Percentiles rank a stretch among this genome's conserved stretches.
Conservation (phyloP, 495 filamentous ascomycete genomes). For the Penicillium lividum region DNA sequence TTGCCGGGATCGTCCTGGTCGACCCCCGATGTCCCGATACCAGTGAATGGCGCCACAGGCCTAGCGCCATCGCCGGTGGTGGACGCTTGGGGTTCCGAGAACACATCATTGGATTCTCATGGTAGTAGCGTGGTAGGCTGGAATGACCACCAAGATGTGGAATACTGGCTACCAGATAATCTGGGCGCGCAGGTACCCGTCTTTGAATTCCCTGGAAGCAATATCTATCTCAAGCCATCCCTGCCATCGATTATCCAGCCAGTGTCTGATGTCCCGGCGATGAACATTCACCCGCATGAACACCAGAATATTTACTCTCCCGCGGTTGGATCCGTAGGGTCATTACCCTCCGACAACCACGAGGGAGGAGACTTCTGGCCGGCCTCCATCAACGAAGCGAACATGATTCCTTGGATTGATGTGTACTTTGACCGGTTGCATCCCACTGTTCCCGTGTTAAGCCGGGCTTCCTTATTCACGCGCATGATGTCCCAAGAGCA, state of each 20-base stretch:
- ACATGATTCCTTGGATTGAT: conserved; percentile 63
- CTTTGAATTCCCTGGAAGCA: conserved; percentile 43
- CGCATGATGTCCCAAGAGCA: conserved; percentile 61
- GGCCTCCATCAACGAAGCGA: conserved; percentile 39
- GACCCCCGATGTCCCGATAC: conserved; percentile 23
- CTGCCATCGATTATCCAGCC: conserved; percentile 44
- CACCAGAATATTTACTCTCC: conserved; percentile 26
- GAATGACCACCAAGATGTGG: conserved; percentile 36
- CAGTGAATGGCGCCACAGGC: conserved; percentile 23
- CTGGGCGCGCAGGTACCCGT: conserved; percentile 35
- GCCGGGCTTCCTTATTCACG: conserved; percentile 62
- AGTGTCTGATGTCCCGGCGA: conserved; percentile 21
- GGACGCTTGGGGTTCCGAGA: conserved; percentile 27
- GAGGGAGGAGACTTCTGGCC: conserved; percentile 35
- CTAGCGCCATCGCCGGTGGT: conserved; percentile 19
- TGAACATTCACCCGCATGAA: conserved; percentile 25
- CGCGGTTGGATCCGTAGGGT: conserved; percentile 16
- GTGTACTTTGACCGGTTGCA: conserved; percentile 86
- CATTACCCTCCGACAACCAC: conserved; percentile 21
- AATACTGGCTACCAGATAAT: conserved; percentile 47
- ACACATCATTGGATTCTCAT: conserved; percentile 27
- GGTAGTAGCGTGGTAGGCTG: conserved; percentile 28
- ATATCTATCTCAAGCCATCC: conserved; percentile 40
- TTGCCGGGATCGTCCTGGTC: conserved; percentile 26
- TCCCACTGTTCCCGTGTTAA: conserved; percentile 74